phyloP scores from a whole-genome alignment of 352 stramenopile species.

The Blastocystis sp. region DNA sequence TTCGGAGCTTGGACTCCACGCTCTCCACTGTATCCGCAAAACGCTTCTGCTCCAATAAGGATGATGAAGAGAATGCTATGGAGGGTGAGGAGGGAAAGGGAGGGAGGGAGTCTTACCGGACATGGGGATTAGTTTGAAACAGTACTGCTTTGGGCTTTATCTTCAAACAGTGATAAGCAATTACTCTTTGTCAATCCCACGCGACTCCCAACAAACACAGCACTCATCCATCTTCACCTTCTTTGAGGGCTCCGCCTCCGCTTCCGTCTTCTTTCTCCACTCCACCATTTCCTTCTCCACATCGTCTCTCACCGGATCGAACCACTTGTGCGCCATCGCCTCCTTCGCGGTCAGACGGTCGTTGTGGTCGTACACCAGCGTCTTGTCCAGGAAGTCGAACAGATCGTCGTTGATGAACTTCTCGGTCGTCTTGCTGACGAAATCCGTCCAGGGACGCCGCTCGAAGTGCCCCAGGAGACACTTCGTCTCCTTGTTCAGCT shows the following conservation, averaged over 20 bases:
- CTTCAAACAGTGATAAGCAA: too few relatives aligned
- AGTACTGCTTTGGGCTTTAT: too few relatives aligned
- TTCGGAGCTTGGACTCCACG: constrained; percentile 15
- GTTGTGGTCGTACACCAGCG: constrained; percentile 81
- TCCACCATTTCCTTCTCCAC: constrained; percentile 63
- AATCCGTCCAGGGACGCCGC: constrained; percentile 92
- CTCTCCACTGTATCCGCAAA: constrained; percentile 30
- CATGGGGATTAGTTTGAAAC: not conserved
- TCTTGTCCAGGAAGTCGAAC: constrained; percentile 91
- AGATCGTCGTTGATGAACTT: constrained; percentile 97
- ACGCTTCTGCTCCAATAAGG: constrained; percentile 1
- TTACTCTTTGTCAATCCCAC: not conserved
- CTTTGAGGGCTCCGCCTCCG: not conserved
- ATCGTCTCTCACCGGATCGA: constrained; percentile 86
- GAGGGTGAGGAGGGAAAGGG: not conserved
- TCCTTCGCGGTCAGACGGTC: constrained; percentile 90
- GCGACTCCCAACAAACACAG: not conserved
- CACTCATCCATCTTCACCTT: not conserved
- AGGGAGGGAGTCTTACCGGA: not conserved
- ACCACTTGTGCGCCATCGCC: constrained; percentile 96
- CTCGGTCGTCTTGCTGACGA: constrained; percentile 23
- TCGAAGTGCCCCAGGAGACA: constrained; percentile 93
- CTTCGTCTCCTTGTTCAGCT: constrained; percentile 84
- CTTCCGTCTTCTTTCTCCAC: not conserved
- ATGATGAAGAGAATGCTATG: not conserved